Evolutionary conservation across 2,329 filamentous ascomycete species (phyloP), one percentile per base, ranked within the genome.

Genomic region (Aureobasidium sp.): DNA sequence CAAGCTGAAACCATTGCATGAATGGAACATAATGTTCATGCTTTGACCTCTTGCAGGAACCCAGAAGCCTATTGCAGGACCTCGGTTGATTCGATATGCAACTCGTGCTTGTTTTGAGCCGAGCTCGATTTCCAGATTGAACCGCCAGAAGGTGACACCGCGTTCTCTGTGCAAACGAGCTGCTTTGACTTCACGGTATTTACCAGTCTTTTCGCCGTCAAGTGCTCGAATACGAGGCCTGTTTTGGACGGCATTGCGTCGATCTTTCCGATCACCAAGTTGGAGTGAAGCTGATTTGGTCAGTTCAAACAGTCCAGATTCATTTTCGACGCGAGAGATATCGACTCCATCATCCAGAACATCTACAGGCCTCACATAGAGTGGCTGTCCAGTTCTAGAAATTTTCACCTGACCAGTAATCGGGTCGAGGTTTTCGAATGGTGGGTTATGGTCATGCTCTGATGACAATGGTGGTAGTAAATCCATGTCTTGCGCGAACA

Each of bases 21-120:
- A 95, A 72, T 97, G 81, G 72, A 96, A 98, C 90, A 97, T 95
- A 66, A 96, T 88, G 71, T 97, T 96, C 93, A 98, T 98, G 2
- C 86, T 81, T 66, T 95, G 79, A 14, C 83, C 85, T 45, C 78
- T 80, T 27, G 85, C 86, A 4, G 94, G 93, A 0, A 98, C 89
- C 91, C 93, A 98, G 68, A 98, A 98, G 1, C 86, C 88, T 49
- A 88, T 83, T 2, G 88, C 82, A 5, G 91, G 90, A 0, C 93
- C 91, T 41, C 85, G 79, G 64, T 98, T 98, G 73, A 98, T 95
- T 51, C 90, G 87, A 69, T 98, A 98, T 0, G 90, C 91, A 58
- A 98, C 86, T 34, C 91, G 85, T 62, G 90, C 82, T 69, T 97
- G 88, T 55, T 76, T 79, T 17, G 83, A 76, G 3, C 79, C 78